Percentiles rank a stretch among this genome's conserved stretches.
Evolutionary conservation across 2,329 filamentous ascomycete species (phyloP).

Genomic region (Capronia americana): DNA sequence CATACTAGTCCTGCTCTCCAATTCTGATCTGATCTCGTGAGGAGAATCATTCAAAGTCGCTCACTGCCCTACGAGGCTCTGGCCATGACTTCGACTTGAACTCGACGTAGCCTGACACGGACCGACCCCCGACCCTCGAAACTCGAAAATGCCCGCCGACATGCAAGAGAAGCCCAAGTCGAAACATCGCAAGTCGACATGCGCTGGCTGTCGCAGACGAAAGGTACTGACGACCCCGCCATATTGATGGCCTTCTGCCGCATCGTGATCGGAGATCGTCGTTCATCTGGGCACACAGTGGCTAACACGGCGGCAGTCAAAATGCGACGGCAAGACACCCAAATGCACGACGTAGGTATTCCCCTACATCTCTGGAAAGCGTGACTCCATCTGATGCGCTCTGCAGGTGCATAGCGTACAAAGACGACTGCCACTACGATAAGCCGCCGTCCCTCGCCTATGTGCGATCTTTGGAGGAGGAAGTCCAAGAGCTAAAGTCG

Average conservation of each 20-base stretch:
- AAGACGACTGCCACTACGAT: conserved; percentile 40
- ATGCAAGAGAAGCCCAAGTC: conserved; percentile 36
- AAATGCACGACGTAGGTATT: conserved; percentile 38
- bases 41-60: conserved; percentile 26
- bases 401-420: conserved; percentile 39
- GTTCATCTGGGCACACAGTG: background rate
- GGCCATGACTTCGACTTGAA: conserved; percentile 20
- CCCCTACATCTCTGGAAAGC: background rate
- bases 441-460: conserved; percentile 40
- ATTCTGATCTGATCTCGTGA: conserved; percentile 22
- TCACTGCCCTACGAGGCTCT: conserved; percentile 28
- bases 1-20: conserved; percentile 23
- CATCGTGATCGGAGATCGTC: background rate
- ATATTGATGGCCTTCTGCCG: background rate
- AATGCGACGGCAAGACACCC: conserved; percentile 40
- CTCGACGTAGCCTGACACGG: conserved; percentile 1
- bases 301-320: conserved; percentile 36
- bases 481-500: conserved; percentile 36
- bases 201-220: conserved; percentile 38
- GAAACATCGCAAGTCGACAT: conserved; percentile 39
- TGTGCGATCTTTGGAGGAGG: conserved; percentile 39
- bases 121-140: background rate
- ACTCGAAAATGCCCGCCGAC: conserved; percentile 29
- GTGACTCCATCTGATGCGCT: background rate
- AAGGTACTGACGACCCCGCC: conserved; percentile 32